phyloP scores from a whole-genome alignment of 1,139 yeast species.

The Zhuliangozyma blackwelliae region DNA sequence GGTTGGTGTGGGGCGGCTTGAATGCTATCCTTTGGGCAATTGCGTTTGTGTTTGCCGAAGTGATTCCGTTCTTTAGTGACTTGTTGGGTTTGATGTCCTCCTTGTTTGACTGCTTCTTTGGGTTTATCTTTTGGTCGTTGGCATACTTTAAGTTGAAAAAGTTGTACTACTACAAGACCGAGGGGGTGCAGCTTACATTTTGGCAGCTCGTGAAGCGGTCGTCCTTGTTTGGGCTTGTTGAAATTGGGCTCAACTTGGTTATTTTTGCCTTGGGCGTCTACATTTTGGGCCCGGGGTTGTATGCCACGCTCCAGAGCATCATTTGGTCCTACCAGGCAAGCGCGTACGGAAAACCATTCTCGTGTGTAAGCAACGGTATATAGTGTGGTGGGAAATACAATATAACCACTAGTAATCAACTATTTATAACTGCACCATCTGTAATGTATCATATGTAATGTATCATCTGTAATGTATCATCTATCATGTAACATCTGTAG shows the following conservation, averaged over 20 bases:
- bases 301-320: slow-evolving; percentile 52
- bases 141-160: slow-evolving; percentile 43
- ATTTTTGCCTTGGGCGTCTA: slow-evolving; percentile 47
- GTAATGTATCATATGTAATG: slow-evolving; percentile 3
- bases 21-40: slow-evolving; percentile 45
- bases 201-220: slow-evolving; percentile 17
- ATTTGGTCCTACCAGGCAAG: slow-evolving; percentile 44
- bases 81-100: slow-evolving; percentile 59
- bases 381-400: slow-evolving; percentile 4
- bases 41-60: slow-evolving; percentile 58
- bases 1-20: slow-evolving; percentile 48
- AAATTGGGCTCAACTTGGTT: slow-evolving; percentile 29
- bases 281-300: slow-evolving; percentile 56
- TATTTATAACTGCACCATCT: neutral
- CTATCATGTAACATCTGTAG: slow-evolving; percentile 6
- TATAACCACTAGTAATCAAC: neutral
- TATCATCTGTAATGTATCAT: slow-evolving; percentile 16
- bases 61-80: slow-evolving; percentile 60
- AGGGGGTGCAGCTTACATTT: slow-evolving; percentile 16
- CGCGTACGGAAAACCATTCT: slow-evolving; percentile 47
- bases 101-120: slow-evolving; percentile 62
- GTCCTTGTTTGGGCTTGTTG: slow-evolving; percentile 20
- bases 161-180: slow-evolving; percentile 17
- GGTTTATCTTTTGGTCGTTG: slow-evolving; percentile 63
- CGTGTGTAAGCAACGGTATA: slow-evolving; percentile 45